phyloP scores from a whole-genome alignment of 139 green algal genomes.

The Closterium sp. region DNA sequence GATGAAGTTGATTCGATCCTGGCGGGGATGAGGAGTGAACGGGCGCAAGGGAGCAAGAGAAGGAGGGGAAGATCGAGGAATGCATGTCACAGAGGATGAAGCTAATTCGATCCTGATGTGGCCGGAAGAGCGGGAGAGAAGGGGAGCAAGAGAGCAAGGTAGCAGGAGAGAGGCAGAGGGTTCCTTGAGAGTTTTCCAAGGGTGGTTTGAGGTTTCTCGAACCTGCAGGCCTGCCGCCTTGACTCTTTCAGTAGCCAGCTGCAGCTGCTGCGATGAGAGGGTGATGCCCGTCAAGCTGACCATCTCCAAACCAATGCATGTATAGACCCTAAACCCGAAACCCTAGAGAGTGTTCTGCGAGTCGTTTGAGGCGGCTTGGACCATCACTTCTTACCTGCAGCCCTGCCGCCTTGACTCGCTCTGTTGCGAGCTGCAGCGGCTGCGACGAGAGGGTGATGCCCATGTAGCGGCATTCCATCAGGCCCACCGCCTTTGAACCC shows the following conservation, averaged over 20 bases:
- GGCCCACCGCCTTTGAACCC: slow-evolving; percentile 72
- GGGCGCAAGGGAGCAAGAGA: too few relatives aligned
- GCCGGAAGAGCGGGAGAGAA: too few relatives aligned
- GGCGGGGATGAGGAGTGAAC: too few relatives aligned
- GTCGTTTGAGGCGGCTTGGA: too few relatives aligned
- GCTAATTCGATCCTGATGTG: slow-evolving; percentile 66
- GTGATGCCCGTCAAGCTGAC: slow-evolving; percentile 68
- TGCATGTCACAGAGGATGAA: slow-evolving; percentile 90
- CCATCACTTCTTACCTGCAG: slow-evolving; percentile 57
- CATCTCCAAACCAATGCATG: too few relatives aligned
- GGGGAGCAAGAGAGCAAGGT: too few relatives aligned
- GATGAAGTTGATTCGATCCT: slow-evolving; percentile 74
- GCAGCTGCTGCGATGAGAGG: slow-evolving; percentile 87
- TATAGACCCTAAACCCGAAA: too few relatives aligned
- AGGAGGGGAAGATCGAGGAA: too few relatives aligned
- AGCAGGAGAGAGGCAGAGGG: too few relatives aligned
- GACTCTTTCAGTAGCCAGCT: slow-evolving; percentile 72
- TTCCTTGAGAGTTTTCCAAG: too few relatives aligned
- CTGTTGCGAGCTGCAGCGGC: slow-evolving; percentile 80
- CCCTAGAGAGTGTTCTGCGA: too few relatives aligned
- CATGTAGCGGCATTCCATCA: slow-evolving; percentile 22
- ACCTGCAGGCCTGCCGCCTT: slow-evolving; percentile 71
- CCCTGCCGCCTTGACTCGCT: slow-evolving; percentile 74
- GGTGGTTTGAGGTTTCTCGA: too few relatives aligned
- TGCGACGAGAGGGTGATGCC: slow-evolving; percentile 87